These are phyloP conservation scores for Jatropha curcas DNA, from an alignment of 345 rosid species.

Conservation along the genomic window DNA sequence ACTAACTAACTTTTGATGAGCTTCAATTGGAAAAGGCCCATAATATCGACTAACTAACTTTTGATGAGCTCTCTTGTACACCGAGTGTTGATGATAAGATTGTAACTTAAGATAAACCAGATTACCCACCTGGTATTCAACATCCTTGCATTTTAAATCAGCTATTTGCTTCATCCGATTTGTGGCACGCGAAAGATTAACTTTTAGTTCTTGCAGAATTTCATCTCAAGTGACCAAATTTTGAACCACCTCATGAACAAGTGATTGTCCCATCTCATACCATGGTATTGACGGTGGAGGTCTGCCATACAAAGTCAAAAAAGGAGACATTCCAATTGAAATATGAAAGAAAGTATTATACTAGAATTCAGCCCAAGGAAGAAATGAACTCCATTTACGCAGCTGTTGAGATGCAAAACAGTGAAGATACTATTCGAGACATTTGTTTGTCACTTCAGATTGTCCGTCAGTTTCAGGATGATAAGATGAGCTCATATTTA, in stretches of 20 bases:
- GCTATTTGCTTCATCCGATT: neutral
- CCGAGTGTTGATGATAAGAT: fast-evolving
- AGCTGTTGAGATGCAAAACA: neutral
- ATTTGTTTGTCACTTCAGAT: neutral
- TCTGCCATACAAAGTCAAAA: neutral
- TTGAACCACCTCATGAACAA: neutral
- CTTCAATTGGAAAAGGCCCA: fast-evolving
- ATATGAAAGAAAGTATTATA: neutral
- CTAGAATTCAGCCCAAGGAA: neutral
- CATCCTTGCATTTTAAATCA: fast-evolving
- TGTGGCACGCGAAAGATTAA: neutral
- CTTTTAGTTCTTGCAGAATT: neutral
- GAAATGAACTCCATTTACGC: neutral
- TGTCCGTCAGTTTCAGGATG: too few relatives aligned
- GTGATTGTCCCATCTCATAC: neutral
- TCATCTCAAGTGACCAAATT: neutral
- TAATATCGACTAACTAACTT: neutral
- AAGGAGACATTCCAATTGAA: neutral
- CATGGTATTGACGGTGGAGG: neutral
- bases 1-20: too few relatives aligned
- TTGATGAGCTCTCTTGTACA: neutral
- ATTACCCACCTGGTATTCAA: too few relatives aligned
- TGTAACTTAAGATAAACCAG: too few relatives aligned
- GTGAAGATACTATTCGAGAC: neutral
- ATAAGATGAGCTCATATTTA: neutral